Conservation (phyloP, 192 early-diverging fungal genomes). For the Pilaira anomala region DNA sequence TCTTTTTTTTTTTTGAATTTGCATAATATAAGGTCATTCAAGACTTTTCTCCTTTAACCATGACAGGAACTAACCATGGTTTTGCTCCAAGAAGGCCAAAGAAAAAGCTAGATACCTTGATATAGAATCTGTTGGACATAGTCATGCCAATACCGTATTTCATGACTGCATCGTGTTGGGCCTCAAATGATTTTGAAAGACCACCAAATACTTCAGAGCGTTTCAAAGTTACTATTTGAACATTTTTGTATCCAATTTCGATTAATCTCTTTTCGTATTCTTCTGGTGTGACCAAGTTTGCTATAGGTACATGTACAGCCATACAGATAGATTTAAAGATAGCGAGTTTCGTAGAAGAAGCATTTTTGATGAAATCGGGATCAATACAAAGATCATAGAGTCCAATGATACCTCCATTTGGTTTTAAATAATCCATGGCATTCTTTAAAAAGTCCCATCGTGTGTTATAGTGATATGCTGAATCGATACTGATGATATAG, state of each 20-base stretch:
- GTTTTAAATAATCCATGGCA: slow-evolving; percentile 14
- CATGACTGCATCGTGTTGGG: not conserved
- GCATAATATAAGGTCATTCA: no score
- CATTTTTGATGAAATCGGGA: not conserved
- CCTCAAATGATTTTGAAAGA: slow-evolving; percentile 28
- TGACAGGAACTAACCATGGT: slow-evolving; percentile 20
- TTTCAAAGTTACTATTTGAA: slow-evolving; percentile 37
- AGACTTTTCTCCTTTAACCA: slow-evolving; percentile 21
- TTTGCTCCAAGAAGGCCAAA: slow-evolving; percentile 7
- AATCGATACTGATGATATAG: slow-evolving; percentile 46
- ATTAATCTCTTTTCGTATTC: slow-evolving; percentile 38
- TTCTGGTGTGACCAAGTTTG: slow-evolving; percentile 37
- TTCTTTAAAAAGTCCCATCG: slow-evolving; percentile 37
- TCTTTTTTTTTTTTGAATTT: no score
- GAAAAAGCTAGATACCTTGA: not conserved
- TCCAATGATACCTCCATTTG: slow-evolving; percentile 23
- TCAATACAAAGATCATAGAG: slow-evolving; percentile 41
- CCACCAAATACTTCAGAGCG: slow-evolving; percentile 43
- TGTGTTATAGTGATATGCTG: slow-evolving; percentile 49
- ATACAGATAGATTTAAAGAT: slow-evolving; percentile 29
- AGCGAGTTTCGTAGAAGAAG: not conserved
- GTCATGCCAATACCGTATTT: slow-evolving; percentile 1
- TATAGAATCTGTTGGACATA: slow-evolving; percentile 5
- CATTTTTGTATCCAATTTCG: slow-evolving; percentile 38
- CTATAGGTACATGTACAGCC: slow-evolving; percentile 35